phyloP scores from a whole-genome alignment of 495 filamentous ascomycete species.

The Apodospora peruviana region DNA sequence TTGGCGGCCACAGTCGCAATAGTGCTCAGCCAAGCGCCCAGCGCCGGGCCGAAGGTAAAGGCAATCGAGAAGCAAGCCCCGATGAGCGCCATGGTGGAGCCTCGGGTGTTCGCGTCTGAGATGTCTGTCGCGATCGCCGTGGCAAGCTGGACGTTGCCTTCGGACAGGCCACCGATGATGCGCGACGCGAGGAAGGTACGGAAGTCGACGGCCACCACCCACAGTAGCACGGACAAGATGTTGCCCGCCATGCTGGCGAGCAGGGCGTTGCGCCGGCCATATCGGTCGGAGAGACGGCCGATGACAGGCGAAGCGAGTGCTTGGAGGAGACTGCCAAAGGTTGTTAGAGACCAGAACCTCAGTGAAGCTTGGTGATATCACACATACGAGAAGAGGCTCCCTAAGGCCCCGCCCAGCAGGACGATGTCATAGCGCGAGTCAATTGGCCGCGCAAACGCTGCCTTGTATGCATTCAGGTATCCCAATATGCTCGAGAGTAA shows the following conservation, averaged over 20 bases:
- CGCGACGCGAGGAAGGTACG: conserved; percentile 90
- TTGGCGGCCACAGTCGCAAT: conserved; percentile 75
- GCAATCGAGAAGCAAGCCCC: conserved; percentile 96
- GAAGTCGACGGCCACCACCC: conserved; percentile 90
- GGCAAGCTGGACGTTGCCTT: conserved; percentile 95
- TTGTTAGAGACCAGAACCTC: not conserved
- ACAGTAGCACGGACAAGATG: conserved; percentile 84
- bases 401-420: conserved; percentile 88
- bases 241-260: conserved; percentile 95
- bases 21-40: conserved; percentile 77
- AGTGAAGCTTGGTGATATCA: not conserved
- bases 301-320: conserved; percentile 91
- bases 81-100: conserved; percentile 90
- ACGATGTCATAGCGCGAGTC: conserved; percentile 96
- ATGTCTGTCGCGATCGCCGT: conserved; percentile 97
- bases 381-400: conserved; percentile 74
- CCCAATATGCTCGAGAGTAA: conserved; percentile 72
- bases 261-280: conserved; percentile 83
- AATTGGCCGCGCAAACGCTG: conserved; percentile 86
- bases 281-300: conserved; percentile 77
- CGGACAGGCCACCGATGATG: conserved; percentile 86
- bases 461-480: conserved; percentile 92
- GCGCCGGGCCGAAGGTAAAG: conserved; percentile 89
- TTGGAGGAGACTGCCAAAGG: conserved; percentile 57
- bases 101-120: conserved; percentile 71